phyloP scores from a whole-genome alignment of 2,329 filamentous ascomycete genomes.

The Colletotrichum sp. region DNA sequence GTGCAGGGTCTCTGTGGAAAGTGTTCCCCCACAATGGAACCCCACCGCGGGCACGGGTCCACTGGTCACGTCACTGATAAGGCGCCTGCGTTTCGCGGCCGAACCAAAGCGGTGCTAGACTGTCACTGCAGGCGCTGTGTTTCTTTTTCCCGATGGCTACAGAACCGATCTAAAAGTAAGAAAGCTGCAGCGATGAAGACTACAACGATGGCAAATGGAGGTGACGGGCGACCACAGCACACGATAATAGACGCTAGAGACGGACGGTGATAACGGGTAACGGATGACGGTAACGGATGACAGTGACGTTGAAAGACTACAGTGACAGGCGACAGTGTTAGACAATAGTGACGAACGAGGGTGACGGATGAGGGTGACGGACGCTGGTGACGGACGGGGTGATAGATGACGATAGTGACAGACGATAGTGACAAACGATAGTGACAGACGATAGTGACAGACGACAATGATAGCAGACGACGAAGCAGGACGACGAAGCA shows the following conservation, averaged over 20 bases:
- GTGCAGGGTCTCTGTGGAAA: background rate
- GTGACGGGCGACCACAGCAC: background rate
- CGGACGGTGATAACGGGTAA: background rate
- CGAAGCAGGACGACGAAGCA: background rate
- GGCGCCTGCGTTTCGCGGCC: background rate
- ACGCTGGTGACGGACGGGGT: too few species aligned
- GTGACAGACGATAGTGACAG: too few species aligned
- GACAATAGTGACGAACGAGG: background rate
- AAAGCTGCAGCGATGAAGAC: background rate
- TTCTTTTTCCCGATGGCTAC: background rate
- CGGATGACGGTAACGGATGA: background rate
- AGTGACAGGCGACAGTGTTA: background rate
- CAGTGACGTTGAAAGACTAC: background rate
- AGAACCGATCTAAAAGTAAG: background rate
- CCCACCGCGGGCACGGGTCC: background rate
- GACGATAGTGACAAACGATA: too few species aligned
- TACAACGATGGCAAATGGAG: background rate
- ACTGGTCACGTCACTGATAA: conserved; percentile 15
- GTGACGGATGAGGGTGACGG: background rate
- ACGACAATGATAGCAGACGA: background rate
- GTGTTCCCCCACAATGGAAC: background rate
- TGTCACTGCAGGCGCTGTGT: background rate
- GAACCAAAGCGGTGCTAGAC: background rate
- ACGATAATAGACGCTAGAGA: background rate
- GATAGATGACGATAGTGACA: background rate